Evolutionary conservation across 257 asterid genomes (phyloP), one percentile per base, ranked within the genome.

Genomic region (Craterostigma plantagineum): DNA sequence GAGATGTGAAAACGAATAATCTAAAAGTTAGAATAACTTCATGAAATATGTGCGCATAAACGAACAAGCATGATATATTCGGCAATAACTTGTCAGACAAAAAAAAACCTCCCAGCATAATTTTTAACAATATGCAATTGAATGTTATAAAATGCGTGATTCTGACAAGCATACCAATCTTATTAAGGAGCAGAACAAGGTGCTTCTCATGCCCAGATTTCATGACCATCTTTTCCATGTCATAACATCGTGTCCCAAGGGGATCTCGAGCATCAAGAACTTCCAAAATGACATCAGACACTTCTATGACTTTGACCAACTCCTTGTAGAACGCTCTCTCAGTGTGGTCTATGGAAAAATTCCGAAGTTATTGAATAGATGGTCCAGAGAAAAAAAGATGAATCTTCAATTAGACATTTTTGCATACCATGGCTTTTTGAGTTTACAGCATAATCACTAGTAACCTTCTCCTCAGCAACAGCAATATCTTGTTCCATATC

Each of bases 181-280:
- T 87, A 58, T 87, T 87, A 36, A 87, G 86, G 55, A 87, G 84
- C 63, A 87, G 62, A 44, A 87, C 93, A 30, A 87, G 79, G 61
- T 56, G 86, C 54, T 87, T 87, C 54, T 75, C 92, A 1, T 72
- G 64, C 43, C 95, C 95, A 0, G 91, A 49, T 55, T 51, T 74
- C 77, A 62, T 58, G 50, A 87, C 92, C 95, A 82, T 74, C 53
- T 67, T 82, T 69, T 87, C 95, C 98, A 79, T 87, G 66, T 87
- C 95, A 17, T 47, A 60, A 43, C 86, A 87, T 11, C 98, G 95
- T 4, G 93, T 82, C 43, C 98, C 98, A 13, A 87, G 57, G 11
- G 98, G 98, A 58, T 82, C 98, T 45, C 95, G 81, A 50, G 98
- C 95, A 72, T 87, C 98, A 63, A 87, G 93, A 57, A 87, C 95